Conservation (phyloP, 345 rosid genomes). For the Barbarea vulgaris region DNA sequence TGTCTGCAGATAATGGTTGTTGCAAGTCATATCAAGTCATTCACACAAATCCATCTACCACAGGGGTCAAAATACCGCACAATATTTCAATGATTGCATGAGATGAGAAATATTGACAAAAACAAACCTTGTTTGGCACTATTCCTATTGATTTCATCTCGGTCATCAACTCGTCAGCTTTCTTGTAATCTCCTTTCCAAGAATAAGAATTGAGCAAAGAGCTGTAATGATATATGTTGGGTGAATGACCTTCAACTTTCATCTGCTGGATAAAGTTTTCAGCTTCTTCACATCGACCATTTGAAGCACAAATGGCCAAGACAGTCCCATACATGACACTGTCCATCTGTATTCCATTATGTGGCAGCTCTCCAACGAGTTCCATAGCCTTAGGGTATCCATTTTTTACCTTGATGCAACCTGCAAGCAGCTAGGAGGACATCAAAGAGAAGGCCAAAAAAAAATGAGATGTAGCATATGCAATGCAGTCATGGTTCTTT, state of each 20-base stretch:
- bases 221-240: conserved; percentile 82
- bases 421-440: conserved; percentile 73
- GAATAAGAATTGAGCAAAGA: conserved; percentile 89
- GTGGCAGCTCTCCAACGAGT: conserved; percentile 67
- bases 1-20: neutral
- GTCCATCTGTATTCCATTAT: conserved; percentile 65
- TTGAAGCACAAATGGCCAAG: conserved; percentile 89
- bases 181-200: conserved; percentile 65
- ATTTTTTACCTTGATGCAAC: conserved; percentile 71
- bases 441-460: conserved; percentile 31
- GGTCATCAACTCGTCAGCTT: conserved; percentile 77
- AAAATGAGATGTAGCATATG: neutral
- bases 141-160: conserved; percentile 81
- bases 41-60: neutral
- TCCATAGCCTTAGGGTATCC: conserved; percentile 75
- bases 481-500: conserved; percentile 7
- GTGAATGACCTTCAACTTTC: conserved; percentile 73
- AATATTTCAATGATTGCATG: conserved; percentile 3
- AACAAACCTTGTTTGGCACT: conserved; percentile 82
- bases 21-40: neutral
- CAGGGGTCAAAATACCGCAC: neutral
- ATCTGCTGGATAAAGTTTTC: conserved; percentile 69
- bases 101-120: conserved; percentile 17
- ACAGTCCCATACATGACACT: conserved; percentile 81
- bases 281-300: conserved; percentile 74